These are phyloP conservation scores for Aspergillus ruber DNA, from an alignment of 2,329 filamentous ascomycete species.

Conservation along the genomic window DNA sequence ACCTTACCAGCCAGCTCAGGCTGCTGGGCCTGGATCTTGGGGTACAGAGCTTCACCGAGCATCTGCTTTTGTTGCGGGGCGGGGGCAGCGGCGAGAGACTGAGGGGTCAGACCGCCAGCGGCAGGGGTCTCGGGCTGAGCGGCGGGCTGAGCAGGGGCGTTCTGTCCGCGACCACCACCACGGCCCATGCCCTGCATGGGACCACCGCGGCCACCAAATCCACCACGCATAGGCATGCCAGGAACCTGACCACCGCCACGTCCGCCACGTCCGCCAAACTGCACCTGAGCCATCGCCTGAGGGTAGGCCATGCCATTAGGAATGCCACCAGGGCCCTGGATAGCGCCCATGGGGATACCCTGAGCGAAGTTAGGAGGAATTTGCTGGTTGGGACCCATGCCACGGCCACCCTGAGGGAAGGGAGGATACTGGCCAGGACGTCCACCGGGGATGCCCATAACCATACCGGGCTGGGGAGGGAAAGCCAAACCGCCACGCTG, in stretches of 20 bases:
- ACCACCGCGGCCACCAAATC: constrained; percentile 40
- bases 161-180: constrained; percentile 37
- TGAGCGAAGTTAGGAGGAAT: constrained; percentile 82
- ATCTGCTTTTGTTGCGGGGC: constrained; percentile 94
- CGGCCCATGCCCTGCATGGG: constrained; percentile 37
- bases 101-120: constrained; percentile 43
- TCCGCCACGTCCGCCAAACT: constrained; percentile 58
- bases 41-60: constrained; percentile 94
- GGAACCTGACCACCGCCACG: constrained; percentile 64
- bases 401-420: constrained; percentile 81
- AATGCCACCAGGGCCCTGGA: constrained; percentile 59
- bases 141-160: constrained; percentile 28
- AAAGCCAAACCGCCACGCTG: constrained; percentile 58
- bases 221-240: constrained; percentile 56
- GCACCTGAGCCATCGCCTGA: constrained; percentile 74
- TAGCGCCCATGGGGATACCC: constrained; percentile 54
- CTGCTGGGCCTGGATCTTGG: constrained; percentile 94
- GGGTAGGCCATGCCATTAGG: constrained; percentile 76
- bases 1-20: constrained; percentile 97
- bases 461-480: constrained; percentile 48
- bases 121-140: constrained; percentile 33
- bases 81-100: constrained; percentile 46
- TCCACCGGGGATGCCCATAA: constrained; percentile 65
- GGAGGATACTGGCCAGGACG: constrained; percentile 81
- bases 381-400: constrained; percentile 73